Conservation (phyloP, 257 asterid species). For the Phtheirospermum japonicum region DNA sequence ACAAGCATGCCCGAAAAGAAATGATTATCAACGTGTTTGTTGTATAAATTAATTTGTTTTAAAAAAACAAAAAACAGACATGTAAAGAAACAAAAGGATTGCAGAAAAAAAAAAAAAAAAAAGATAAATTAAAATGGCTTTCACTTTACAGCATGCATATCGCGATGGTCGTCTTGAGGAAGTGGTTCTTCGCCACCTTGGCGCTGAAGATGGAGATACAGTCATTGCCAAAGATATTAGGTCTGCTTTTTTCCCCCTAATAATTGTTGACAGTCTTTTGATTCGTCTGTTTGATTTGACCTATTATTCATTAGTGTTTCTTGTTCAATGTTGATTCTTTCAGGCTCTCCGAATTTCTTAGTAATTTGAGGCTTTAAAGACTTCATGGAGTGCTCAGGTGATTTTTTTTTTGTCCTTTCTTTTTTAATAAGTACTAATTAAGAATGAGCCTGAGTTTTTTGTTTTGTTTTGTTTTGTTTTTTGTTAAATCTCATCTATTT, state of each 20-base stretch:
- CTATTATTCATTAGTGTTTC: neutral
- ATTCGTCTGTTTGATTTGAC: constrained; percentile 5
- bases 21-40: no score
- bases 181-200: constrained; percentile 78
- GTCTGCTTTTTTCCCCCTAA: neutral
- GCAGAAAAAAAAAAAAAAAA: neutral
- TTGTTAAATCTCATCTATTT: no score
- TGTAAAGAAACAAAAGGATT: no score
- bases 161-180: constrained; percentile 88
- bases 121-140: neutral
- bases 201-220: constrained; percentile 76
- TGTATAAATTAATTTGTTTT: no score
- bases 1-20: no score
- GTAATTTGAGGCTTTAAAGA: constrained; percentile 58
- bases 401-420: neutral
- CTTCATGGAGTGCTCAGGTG: constrained; percentile 31
- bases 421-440: neutral
- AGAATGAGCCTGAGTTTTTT: neutral
- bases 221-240: constrained; percentile 73
- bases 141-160: constrained; percentile 67
- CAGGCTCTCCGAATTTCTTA: constrained; percentile 84
- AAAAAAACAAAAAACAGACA: no score
- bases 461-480: neutral
- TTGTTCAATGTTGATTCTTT: constrained; percentile 27
- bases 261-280: neutral